Base-by-base conservation (phyloP, 345 rosid species). In the Eutrema japonicum region DNA sequence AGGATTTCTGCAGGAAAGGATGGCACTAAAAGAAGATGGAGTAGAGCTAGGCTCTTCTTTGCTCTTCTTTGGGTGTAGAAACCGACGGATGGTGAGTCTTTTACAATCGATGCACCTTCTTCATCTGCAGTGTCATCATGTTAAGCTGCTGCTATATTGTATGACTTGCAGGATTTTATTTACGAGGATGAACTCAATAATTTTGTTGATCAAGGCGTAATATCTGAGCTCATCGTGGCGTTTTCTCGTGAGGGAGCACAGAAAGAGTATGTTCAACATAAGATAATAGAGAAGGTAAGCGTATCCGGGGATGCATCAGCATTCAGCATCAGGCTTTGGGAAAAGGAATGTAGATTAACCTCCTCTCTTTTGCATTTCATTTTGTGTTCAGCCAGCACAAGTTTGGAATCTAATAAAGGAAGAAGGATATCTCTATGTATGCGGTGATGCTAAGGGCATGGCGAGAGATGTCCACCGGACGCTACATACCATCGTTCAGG, bases 201-300 rank as follows among this genome's bases (percentile, higher is more conserved):
- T 70, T 90, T 84, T 71, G 96, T 82, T 33, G 85, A 85, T 70
- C 74, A 72, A 33, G 97, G 96, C 52, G 90, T 84, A 3, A 79
- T 95, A 32, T 89, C 99, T 60, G 97, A 90, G 77, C 82, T 95
- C 72, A 51, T 85, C 8, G 81, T 95, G 63, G 97, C 97, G 54
- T 95, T 95, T 82, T 95, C 99, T n/a, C 95, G 97, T 6, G 96
- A 92, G 73, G 99, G 99, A 65, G 86, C 96, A n/a, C 82, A 79
- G 58, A 95, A 95, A 84, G 89, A 95, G 61, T 95, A 95, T 42
- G 99, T 92, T 71, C 99, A 95, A 74, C 96, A 95, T 79, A 92
- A 88, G 81, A 88, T 95, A 77, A 74, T 81, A 71, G 89, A 87
- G 74, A 92, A 88, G 84, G 98, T 89, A 81, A 58, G 68, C 60